These are phyloP conservation scores for Gracilaria gracilis DNA, from an alignment of 23 red algal species.

Conservation along the genomic window DNA sequence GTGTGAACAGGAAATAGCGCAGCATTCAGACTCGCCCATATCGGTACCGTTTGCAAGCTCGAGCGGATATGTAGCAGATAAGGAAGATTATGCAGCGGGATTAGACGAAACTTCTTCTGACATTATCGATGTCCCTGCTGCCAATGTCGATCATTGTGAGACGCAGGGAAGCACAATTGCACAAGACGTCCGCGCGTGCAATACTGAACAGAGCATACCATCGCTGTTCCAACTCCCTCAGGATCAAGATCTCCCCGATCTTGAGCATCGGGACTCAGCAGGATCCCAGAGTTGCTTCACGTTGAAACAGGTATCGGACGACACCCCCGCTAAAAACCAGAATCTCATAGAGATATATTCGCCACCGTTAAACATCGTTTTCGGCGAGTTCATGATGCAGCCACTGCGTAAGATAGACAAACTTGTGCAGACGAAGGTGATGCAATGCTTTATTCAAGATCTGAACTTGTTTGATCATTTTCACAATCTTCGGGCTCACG, in stretches of 20 bases:
- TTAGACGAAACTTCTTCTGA: background rate
- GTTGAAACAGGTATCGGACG: background rate
- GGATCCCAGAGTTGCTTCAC: conserved; percentile 11
- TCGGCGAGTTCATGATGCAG: conserved; percentile 25
- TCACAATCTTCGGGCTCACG: conserved; percentile 34
- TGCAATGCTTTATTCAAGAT: conserved; percentile 27
- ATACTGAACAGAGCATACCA: background rate
- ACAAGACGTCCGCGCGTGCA: background rate
- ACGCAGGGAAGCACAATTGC: background rate
- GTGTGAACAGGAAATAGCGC: background rate
- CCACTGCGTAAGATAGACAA: conserved; percentile 34
- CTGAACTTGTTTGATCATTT: conserved; percentile 51
- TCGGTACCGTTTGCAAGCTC: background rate
- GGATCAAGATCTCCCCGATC: background rate
- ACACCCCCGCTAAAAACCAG: background rate
- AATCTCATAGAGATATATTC: conserved; percentile 5
- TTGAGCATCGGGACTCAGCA: background rate
- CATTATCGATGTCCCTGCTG: background rate
- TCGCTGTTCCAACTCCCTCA: background rate
- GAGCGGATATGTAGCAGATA: background rate
- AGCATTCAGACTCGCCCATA: background rate
- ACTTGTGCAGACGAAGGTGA: conserved; percentile 35
- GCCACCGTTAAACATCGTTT: conserved; percentile 20
- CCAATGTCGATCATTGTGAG: background rate
- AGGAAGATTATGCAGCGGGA: background rate